These are phyloP conservation scores for Quercus aquifolioides DNA, from an alignment of 306 rosid species.

Conservation along the genomic window DNA sequence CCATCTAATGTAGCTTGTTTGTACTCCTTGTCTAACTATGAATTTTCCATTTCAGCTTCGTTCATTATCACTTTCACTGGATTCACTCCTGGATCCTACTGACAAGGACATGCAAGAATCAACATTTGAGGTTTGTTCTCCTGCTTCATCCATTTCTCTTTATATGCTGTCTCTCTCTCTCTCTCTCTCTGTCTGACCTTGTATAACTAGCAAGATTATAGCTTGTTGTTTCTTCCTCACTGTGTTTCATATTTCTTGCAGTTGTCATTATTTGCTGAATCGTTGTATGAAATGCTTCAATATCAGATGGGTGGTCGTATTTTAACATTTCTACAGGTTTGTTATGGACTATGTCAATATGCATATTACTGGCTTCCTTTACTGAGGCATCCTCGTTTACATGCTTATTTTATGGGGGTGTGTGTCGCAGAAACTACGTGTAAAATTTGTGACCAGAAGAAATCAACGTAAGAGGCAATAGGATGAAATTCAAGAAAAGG, in stretches of 20 bases:
- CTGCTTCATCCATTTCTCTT: neutral
- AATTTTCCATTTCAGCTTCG: slow-evolving; percentile 54
- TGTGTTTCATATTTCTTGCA: slow-evolving; percentile 27
- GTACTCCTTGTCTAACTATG: slow-evolving; percentile 9
- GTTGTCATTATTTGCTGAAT: slow-evolving; percentile 90
- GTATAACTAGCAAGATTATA: no score
- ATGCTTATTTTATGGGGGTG: neutral
- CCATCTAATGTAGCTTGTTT: neutral
- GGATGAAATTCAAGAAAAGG: slow-evolving; percentile 54
- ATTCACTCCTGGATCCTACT: slow-evolving; percentile 75
- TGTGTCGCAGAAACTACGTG: slow-evolving; percentile 57
- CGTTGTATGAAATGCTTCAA: slow-evolving; percentile 94
- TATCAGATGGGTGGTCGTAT: slow-evolving; percentile 86
- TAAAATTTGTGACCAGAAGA: slow-evolving; percentile 64
- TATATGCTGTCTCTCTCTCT: neutral
- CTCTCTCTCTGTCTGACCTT: no score
- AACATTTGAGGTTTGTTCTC: slow-evolving; percentile 74
- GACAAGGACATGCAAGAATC: slow-evolving; percentile 94
- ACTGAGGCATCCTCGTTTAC: neutral
- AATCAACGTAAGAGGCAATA: slow-evolving; percentile 78
- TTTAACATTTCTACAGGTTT: slow-evolving; percentile 83
- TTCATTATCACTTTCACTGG: slow-evolving; percentile 74
- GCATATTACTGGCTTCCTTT: slow-evolving; percentile 18
- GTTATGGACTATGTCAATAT: slow-evolving; percentile 16
- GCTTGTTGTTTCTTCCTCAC: neutral